phyloP scores from a whole-genome alignment of 306 rosid genomes.

The Nissolia schottii region DNA sequence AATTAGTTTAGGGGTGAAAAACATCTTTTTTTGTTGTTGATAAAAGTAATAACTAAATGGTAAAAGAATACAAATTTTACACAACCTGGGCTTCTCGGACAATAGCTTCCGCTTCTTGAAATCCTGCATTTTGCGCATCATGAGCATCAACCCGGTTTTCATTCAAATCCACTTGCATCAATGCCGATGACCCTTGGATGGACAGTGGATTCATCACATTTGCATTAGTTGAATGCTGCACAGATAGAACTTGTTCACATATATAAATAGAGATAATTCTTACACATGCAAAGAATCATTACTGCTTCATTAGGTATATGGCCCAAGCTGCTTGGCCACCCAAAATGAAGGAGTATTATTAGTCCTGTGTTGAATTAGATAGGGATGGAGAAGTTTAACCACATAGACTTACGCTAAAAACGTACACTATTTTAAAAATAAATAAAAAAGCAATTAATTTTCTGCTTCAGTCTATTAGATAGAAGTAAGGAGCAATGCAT shows the following conservation, averaged over 20 bases:
- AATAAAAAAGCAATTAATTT: background rate
- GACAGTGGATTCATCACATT: constrained; percentile 30
- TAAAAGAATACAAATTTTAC: background rate
- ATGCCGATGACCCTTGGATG: constrained; percentile 40
- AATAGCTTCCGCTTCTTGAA: constrained; percentile 50
- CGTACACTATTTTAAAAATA: too few species aligned
- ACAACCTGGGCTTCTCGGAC: constrained; percentile 57
- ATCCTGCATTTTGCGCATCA: constrained; percentile 44
- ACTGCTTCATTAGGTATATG: background rate
- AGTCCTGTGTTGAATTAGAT: background rate
- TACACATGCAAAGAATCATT: background rate
- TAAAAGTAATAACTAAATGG: background rate
- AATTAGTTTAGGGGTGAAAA: background rate
- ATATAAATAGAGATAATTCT: constrained; percentile 11
- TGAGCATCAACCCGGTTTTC: constrained; percentile 24
- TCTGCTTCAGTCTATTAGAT: background rate
- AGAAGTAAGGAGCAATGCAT: background rate
- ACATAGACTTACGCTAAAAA: background rate
- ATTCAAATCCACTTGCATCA: constrained; percentile 49
- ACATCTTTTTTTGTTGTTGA: background rate
- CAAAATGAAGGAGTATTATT: background rate
- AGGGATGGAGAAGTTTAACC: background rate
- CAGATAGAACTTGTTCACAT: background rate
- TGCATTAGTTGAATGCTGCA: constrained; percentile 39
- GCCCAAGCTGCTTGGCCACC: background rate